phyloP scores from a whole-genome alignment of 306 rosid genomes.

The Acacia melanoxylon region DNA sequence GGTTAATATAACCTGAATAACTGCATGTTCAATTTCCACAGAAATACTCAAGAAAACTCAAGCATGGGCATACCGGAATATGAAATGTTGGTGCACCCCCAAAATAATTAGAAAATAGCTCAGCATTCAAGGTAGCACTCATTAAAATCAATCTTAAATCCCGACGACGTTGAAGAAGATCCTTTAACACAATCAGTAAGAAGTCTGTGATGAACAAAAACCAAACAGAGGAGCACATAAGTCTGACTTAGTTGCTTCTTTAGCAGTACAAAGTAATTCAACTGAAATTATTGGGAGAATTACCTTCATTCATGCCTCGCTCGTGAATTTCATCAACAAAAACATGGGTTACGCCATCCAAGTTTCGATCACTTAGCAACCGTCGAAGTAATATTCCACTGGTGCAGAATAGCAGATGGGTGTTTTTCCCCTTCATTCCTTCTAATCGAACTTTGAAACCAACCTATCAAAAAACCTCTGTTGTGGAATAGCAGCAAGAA shows the following conservation, averaged over 20 bases:
- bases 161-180: constrained; percentile 89
- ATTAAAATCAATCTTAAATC: constrained; percentile 86
- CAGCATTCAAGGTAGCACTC: constrained; percentile 98
- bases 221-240: constrained; percentile 34
- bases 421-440: constrained; percentile 93
- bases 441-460: constrained; percentile 98
- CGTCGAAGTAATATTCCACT: constrained; percentile 97
- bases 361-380: constrained; percentile 82
- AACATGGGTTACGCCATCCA: constrained; percentile 91
- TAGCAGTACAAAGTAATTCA: constrained; percentile 22
- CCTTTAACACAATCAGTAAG: constrained; percentile 93
- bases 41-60: constrained; percentile 16
- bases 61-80: constrained; percentile 60
- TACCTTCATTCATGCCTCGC: constrained; percentile 99
- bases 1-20: background rate
- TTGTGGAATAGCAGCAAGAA: constrained; percentile 72
- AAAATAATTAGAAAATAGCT: constrained; percentile 84
- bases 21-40: constrained; percentile 9
- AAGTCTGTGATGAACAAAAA: constrained; percentile 68
- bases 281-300: constrained; percentile 6
- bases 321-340: constrained; percentile 99
- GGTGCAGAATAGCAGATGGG: constrained; percentile 93
- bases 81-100: constrained; percentile 67
- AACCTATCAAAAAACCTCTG: constrained; percentile 85
- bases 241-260: constrained; percentile 25